Percentiles rank a stretch among this genome's conserved stretches.
Conservation (phyloP, 2,329 filamentous ascomycete species). For the Aspergillus thermomutatus region DNA sequence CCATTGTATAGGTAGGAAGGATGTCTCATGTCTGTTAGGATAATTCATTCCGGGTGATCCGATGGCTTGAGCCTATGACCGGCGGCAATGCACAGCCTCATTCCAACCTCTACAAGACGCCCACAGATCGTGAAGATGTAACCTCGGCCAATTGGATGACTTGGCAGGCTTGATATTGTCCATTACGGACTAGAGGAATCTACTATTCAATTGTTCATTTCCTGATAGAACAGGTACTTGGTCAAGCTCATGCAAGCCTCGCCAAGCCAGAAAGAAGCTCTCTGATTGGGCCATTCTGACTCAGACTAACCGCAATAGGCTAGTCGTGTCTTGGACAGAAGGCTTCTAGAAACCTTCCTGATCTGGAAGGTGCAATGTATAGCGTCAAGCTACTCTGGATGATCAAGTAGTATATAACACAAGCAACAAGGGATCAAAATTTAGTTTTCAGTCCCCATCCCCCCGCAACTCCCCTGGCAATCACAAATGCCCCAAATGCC, state of each 20-base stretch:
- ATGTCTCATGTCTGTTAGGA: background rate
- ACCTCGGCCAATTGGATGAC: background rate
- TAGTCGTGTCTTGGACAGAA: background rate
- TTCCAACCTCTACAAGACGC: too few relatives aligned
- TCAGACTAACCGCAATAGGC: background rate
- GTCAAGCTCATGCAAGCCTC: background rate
- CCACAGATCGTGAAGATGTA: background rate
- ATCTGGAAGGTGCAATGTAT: background rate
- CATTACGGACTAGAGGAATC: background rate
- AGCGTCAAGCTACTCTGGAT: too few relatives aligned
- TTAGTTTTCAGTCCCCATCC: slow-evolving; percentile 17
- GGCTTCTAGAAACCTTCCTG: background rate
- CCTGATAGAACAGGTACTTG: background rate
- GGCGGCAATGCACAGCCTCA: background rate
- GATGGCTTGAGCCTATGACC: too few relatives aligned
- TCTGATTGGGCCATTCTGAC: too few relatives aligned
- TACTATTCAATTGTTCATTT: background rate
- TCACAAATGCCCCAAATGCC: slow-evolving; percentile 19
- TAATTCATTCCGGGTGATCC: background rate
- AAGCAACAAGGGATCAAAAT: too few relatives aligned
- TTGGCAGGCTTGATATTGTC: background rate
- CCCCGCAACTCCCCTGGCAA: slow-evolving; percentile 20
- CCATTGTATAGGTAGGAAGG: background rate
- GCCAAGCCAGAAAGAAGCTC: background rate
- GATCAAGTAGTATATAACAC: too few relatives aligned